Evolutionary conservation across 2,329 filamentous ascomycete genomes (phyloP), one percentile per base, ranked within the genome.

Genomic region (Xylariomycetidae sp.): DNA sequence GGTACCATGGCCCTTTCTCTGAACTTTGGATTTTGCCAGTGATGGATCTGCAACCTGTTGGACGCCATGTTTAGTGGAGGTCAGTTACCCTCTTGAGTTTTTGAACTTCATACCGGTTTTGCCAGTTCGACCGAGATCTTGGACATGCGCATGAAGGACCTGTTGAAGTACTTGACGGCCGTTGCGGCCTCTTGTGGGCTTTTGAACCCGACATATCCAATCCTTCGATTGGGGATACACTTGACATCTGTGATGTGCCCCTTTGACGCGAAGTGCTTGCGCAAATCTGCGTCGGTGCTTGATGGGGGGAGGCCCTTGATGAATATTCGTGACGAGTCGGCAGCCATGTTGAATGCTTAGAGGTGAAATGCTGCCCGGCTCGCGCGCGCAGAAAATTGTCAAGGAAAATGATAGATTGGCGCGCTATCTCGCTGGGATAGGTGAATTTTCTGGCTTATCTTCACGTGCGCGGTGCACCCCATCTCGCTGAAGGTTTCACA

Each of bases 151-250:
- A 98, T 87, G 63, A 88, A 98, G 43, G 89, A 82, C 58, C 78
- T 86, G 69, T 98, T 89, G 71, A 95, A 95, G 67, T 95, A 94
- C 61, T 85, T 89, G 57, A 93, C 84, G 27, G 92, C 90, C 54
- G 80, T 76, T 37, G 76, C 69, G 36, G 92, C 92, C 56, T 86
- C 82, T 42, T 90, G 78, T 10, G 83, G 68, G 32, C 76, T 85
- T 64, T 85, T 89, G 70, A 90, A 96, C 43, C 92, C 92, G 39
- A 98, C 79, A 71, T 95, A 98, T 49, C 89, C 92, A 61, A 98
- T 95, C 48, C 89, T 78, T 52, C 92, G 79, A 53, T 88, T 80
- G 5, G 86, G 77, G 55, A 96, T 85, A 56, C 95, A 76, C 72
- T 94, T 94, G 51, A 88, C 77, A 64, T 98, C 92, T 33, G 90